These are phyloP conservation scores for Ophiostoma ips DNA, from an alignment of 2,329 filamentous ascomycete species.

Conservation along the genomic window DNA sequence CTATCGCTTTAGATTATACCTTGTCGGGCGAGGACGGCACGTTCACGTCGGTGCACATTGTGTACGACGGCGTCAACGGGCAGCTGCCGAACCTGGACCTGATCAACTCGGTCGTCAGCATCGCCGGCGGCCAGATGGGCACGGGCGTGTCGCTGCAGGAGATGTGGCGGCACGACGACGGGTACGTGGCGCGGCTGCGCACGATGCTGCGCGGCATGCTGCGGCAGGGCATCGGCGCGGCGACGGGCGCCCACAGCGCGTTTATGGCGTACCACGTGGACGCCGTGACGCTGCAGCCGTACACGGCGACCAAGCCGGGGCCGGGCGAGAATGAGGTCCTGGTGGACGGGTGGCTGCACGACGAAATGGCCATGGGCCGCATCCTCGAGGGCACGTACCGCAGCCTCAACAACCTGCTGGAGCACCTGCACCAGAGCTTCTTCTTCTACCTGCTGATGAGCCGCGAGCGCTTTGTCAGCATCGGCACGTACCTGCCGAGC, in stretches of 20 bases:
- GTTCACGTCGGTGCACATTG: conserved; percentile 78
- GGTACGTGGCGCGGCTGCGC: conserved; percentile 70
- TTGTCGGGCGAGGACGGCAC: conserved; percentile 38
- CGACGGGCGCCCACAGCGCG: conserved; percentile 80
- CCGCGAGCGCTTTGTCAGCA: conserved; percentile 85
- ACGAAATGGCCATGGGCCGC: conserved; percentile 90
- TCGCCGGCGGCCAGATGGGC: conserved; percentile 84
- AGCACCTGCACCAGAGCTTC: conserved; percentile 96
- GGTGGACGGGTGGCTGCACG: conserved; percentile 77
- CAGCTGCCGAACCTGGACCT: conserved; percentile 91
- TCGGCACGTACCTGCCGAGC: conserved; percentile 90
- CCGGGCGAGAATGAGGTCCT: conserved; percentile 30
- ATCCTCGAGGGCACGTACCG: conserved; percentile 83
- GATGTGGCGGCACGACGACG: conserved; percentile 68
- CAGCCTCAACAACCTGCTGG: conserved; percentile 88
- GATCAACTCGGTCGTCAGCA: conserved; percentile 82
- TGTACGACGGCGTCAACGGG: conserved; percentile 92
- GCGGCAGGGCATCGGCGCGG: conserved; percentile 77
- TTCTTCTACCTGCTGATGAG: conserved; percentile 97
- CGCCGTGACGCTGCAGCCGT: conserved; percentile 81
- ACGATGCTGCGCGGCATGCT: conserved; percentile 91
- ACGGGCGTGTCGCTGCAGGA: conserved; percentile 73
- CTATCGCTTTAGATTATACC: conserved; percentile 85
- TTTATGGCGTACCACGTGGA: conserved; percentile 98
- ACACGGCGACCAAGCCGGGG: conserved; percentile 20